Percentiles rank a stretch among this genome's conserved stretches.
phyloP scores from a whole-genome alignment of 768 basidiomycete species.

The Suillus placidus region DNA sequence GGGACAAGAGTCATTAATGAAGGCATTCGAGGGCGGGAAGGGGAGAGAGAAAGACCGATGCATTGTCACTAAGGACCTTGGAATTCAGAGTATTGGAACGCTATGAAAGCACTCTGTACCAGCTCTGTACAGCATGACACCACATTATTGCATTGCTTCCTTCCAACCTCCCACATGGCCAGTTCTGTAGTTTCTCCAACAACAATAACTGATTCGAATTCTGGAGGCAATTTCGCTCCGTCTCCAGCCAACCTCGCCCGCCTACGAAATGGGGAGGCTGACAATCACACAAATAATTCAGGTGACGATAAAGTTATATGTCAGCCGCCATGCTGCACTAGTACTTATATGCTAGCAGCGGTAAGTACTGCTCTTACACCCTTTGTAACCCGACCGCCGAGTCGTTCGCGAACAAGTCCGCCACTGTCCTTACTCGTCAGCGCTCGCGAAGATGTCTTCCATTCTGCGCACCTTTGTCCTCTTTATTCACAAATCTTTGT shows the following conservation, averaged over 20 bases:
- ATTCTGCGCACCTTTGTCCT: slow-evolving; percentile 12
- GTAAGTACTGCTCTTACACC: not conserved
- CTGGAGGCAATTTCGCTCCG: not conserved
- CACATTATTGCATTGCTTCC: not conserved
- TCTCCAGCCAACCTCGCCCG: not conserved
- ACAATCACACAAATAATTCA: not conserved
- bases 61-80: slow-evolving; percentile 71
- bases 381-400: not conserved
- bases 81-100: slow-evolving; percentile 67
- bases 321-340: not conserved
- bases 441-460: slow-evolving; percentile 16
- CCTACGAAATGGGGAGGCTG: not conserved
- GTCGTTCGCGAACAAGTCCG: slow-evolving; percentile 5
- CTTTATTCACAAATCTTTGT: slow-evolving; percentile 26
- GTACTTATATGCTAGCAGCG: not conserved
- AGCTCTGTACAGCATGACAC: not conserved
- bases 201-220: not conserved
- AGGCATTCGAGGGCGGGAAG: slow-evolving; percentile 71
- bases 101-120: slow-evolving; percentile 47
- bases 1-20: slow-evolving; percentile 71
- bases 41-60: slow-evolving; percentile 78
- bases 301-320: not conserved
- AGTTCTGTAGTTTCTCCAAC: not conserved
- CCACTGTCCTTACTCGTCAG: slow-evolving; percentile 22
- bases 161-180: not conserved